These are phyloP conservation scores for Dispira simplex DNA, from an alignment of 192 early-diverging fungal genomes.

Conservation along the genomic window DNA sequence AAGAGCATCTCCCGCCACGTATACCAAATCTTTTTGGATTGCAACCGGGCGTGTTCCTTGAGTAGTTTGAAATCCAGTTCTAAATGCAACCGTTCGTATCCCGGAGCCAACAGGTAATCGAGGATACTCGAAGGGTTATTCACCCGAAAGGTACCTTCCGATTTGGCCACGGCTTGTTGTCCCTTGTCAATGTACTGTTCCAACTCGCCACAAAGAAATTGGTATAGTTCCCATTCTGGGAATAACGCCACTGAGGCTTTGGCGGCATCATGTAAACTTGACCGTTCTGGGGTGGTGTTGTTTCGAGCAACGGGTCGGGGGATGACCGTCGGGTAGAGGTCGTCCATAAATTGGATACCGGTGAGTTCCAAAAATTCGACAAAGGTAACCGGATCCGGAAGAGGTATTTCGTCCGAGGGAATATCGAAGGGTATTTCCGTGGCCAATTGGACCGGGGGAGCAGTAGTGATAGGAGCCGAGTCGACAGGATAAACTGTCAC, in stretches of 20 bases:
- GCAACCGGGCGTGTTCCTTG: constrained; percentile 4
- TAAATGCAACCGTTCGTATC: not conserved
- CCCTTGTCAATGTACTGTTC: not conserved
- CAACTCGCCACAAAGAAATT: constrained; percentile 3
- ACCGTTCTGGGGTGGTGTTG: not conserved
- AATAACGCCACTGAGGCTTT: not conserved
- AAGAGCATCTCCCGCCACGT: constrained; percentile 3
- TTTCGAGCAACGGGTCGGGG: not conserved
- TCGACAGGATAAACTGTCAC: no score
- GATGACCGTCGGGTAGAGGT: not conserved
- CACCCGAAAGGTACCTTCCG: not conserved
- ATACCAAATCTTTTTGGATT: not conserved
- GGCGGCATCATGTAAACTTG: not conserved
- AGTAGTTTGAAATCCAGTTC: constrained; percentile 4
- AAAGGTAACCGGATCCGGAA: not conserved
- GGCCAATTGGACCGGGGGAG: no score
- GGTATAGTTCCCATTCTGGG: constrained; percentile 2
- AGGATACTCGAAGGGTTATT: not conserved
- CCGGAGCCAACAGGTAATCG: constrained; percentile 2
- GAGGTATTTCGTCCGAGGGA: no score
- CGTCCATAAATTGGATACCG: not conserved
- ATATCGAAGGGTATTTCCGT: no score
- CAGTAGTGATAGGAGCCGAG: no score
- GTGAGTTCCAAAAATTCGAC: not conserved
- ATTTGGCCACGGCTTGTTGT: not conserved